These are phyloP conservation scores for Pyrenophora seminiperda DNA, from an alignment of 2,329 filamentous ascomycete genomes.

Conservation along the genomic window DNA sequence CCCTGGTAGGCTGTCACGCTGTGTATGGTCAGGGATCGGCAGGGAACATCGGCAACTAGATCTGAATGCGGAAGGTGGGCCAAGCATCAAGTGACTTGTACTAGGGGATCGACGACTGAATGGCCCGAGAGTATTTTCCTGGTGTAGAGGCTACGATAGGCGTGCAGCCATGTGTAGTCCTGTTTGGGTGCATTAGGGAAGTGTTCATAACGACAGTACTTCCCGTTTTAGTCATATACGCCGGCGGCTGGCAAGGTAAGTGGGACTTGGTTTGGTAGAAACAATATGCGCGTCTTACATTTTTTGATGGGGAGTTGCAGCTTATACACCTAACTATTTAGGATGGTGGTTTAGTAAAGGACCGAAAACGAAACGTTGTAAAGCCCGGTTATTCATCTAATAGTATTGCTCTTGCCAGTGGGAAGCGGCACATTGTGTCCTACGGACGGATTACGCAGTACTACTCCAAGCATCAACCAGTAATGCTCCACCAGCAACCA, in stretches of 20 bases:
- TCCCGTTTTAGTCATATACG: no score
- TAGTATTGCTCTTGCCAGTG: no score
- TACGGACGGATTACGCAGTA: conserved; percentile 31
- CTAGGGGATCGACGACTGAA: neutral
- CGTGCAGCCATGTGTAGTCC: neutral
- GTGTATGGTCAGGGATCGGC: conserved; percentile 25
- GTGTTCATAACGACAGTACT: neutral
- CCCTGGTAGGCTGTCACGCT: conserved; percentile 25
- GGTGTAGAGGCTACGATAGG: neutral
- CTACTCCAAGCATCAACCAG: conserved; percentile 55
- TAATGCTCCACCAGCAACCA: conserved; percentile 52
- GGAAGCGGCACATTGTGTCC: no score
- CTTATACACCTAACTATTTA: no score
- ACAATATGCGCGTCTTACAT: no score
- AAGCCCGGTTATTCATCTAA: no score
- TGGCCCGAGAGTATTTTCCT: neutral
- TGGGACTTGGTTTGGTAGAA: no score
- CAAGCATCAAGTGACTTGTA: neutral
- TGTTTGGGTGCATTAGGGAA: neutral
- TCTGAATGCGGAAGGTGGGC: conserved; percentile 22
- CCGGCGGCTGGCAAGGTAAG: no score
- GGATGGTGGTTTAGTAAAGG: no score
- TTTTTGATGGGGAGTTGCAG: no score
- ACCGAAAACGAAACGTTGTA: no score
- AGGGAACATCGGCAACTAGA: conserved; percentile 22